Percentiles rank a stretch among this genome's conserved stretches.
These are phyloP conservation scores for Fusarium sacchari DNA, from an alignment of 2,329 filamentous ascomycete species.

Conservation along the genomic window DNA sequence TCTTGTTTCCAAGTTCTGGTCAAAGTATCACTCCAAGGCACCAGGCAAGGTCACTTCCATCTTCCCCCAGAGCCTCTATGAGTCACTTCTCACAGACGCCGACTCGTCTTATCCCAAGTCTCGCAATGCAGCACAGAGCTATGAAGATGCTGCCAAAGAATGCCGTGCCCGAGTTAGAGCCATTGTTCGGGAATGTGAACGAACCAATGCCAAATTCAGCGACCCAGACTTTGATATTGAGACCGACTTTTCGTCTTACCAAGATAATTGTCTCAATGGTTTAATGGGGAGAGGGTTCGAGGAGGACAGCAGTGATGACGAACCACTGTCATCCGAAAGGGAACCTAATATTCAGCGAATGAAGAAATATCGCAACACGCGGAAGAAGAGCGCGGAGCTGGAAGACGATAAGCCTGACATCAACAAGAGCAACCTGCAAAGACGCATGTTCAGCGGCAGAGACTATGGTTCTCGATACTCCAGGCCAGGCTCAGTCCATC, in stretches of 20 bases:
- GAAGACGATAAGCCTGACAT: conserved; percentile 22
- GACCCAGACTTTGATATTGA: conserved; percentile 58
- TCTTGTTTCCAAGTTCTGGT: conserved; percentile 55
- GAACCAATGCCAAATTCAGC: conserved; percentile 58
- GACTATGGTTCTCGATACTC: not conserved
- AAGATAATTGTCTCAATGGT: conserved; percentile 53
- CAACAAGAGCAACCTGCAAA: conserved; percentile 24
- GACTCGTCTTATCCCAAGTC: conserved; percentile 40
- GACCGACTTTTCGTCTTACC: conserved; percentile 48
- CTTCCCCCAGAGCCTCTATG: conserved; percentile 55
- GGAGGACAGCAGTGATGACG: conserved; percentile 24
- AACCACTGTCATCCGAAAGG: not conserved
- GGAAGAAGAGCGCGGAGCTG: conserved; percentile 22
- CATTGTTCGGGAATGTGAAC: conserved; percentile 54
- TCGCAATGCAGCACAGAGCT: conserved; percentile 54
- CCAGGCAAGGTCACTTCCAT: conserved; percentile 57
- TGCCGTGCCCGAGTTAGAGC: conserved; percentile 54
- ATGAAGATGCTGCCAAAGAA: conserved; percentile 53
- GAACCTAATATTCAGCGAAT: conserved; percentile 5
- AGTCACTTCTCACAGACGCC: conserved; percentile 39
- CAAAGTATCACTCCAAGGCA: conserved; percentile 52
- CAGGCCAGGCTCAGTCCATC: conserved; percentile 53
- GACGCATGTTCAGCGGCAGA: conserved; percentile 11
- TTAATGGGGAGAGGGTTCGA: conserved; percentile 28
- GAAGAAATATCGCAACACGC: conserved; percentile 24